Evolutionary conservation across 1,284 basidiomycete genomes (phyloP), one percentile per base, ranked within the genome.

Genomic region (Pascua sp.): DNA sequence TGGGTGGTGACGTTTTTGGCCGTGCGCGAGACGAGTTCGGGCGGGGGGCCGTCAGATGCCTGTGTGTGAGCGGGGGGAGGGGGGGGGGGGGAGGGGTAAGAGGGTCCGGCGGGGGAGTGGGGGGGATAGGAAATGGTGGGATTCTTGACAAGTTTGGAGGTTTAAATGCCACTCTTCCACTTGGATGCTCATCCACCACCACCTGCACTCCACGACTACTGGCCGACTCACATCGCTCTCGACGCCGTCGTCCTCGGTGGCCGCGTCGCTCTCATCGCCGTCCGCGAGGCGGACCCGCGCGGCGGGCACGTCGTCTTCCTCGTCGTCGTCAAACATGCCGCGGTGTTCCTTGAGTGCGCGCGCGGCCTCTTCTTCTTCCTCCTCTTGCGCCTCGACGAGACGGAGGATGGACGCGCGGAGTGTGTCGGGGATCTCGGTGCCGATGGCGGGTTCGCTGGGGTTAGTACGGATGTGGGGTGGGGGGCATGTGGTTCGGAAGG

Each of bases 381-480:
- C 82, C 0, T 79, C 80, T 51, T 90, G 83, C 18, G 80, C 84
- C 66, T 90, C 86, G 0, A 84, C 86, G 4, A 88, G 82, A 24
- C 89, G 83, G 13, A 92, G 80, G 63, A 92, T 86, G 56, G 86
- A 86, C 0, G 84, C 84, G 67, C 91, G 91, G 81, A 91, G 86
- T 65, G 86, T 81, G 47, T 86, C 85, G 5, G 86, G 82, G 65
- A 86, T 85, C 1, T 81, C 77, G 5, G 81, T 80, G 63, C 90
- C 87, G 38, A 81, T 77, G 1, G 83, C 67, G 9, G 49, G 53
- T 10, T 55, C 57, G 45, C 53, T 59, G 42, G 37, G n/a, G 24
- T 32, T 32, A 32, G 24, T 32, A 32, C 24, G 24, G 24, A 32
- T 3, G 24, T 32, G 24, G 24, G 24, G 24, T n/a, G n/a, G n/a